These are phyloP conservation scores for Lactarius indigo DNA, from an alignment of 768 basidiomycete genomes.

Conservation along the genomic window DNA sequence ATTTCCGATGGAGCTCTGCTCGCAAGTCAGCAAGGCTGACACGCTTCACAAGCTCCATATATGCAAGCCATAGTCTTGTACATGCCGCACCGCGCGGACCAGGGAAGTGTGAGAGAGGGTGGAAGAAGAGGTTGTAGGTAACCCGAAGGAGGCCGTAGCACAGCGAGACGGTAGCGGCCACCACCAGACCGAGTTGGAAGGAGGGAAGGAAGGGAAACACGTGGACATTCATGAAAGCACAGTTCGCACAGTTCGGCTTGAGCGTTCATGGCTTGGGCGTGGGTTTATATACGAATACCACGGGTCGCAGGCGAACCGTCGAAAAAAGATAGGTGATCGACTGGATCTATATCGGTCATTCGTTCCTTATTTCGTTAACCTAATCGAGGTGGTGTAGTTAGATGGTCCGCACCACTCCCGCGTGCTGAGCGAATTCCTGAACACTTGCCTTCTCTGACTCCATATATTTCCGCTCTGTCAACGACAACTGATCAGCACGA, in stretches of 20 bases:
- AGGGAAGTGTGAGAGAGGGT: constrained; percentile 18
- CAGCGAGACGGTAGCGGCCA: background rate
- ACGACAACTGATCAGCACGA: background rate
- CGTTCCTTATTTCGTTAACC: background rate
- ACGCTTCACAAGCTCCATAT: constrained; percentile 10
- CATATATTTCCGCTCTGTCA: background rate
- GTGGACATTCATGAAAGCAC: constrained; percentile 4
- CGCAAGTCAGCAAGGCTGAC: constrained; percentile 15
- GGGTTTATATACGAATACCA: background rate
- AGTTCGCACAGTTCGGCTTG: no score
- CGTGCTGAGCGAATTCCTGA: background rate
- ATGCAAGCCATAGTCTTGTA: constrained; percentile 20
- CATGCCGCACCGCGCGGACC: constrained; percentile 21
- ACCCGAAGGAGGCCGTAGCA: background rate
- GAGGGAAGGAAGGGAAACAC: background rate
- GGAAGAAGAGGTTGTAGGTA: constrained; percentile 13
- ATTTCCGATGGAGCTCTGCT: constrained; percentile 11
- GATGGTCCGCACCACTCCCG: background rate
- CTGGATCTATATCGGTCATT: background rate
- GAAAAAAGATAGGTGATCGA: background rate
- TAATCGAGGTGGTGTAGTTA: background rate
- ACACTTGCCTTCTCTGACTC: background rate
- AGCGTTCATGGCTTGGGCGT: background rate
- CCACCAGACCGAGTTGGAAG: background rate
- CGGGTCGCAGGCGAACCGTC: background rate